phyloP scores from a whole-genome alignment of 2,329 filamentous ascomycete genomes.

The Penicillium sp. region DNA sequence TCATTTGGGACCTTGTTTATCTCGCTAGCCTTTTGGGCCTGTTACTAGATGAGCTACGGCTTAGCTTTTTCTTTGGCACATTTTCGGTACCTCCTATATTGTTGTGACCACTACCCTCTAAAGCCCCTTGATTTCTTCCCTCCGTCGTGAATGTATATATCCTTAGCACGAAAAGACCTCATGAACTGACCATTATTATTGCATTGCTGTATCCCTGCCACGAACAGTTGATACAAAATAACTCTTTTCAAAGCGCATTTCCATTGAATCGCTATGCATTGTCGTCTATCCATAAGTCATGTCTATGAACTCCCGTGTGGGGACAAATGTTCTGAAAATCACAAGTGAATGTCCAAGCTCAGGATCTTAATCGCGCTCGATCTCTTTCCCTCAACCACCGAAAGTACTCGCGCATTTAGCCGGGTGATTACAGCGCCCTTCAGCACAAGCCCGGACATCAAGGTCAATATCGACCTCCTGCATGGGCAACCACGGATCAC shows the following conservation, averaged over 20 bases:
- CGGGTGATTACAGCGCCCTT: conserved; percentile 32
- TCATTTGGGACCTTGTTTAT: not conserved
- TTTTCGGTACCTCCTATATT: not conserved
- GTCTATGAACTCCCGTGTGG: not conserved
- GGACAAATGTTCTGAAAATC: not conserved
- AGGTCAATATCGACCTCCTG: conserved; percentile 47
- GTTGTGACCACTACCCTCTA: not conserved
- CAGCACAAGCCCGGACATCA: conserved; percentile 45
- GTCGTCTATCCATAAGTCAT: not conserved
- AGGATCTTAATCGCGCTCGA: not conserved
- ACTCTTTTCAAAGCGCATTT: not conserved
- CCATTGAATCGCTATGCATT: not conserved
- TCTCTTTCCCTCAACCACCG: not conserved
- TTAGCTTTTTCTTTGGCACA: not conserved
- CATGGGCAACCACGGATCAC: conserved; percentile 42
- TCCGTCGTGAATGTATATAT: conserved; percentile 19
- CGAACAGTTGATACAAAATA: not conserved
- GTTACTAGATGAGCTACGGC: not conserved
- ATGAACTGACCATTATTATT: conserved; percentile 7
- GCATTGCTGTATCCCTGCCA: not conserved
- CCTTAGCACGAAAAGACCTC: conserved; percentile 17
- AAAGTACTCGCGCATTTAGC: not conserved
- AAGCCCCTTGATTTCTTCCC: not conserved
- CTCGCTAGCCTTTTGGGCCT: not conserved
- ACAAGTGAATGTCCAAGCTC: not conserved